Percentiles rank a stretch among this genome's conserved stretches.
phyloP scores from a whole-genome alignment of 225 moss, liverwort and hornwort genomes.

The Physcomitrium patens region DNA sequence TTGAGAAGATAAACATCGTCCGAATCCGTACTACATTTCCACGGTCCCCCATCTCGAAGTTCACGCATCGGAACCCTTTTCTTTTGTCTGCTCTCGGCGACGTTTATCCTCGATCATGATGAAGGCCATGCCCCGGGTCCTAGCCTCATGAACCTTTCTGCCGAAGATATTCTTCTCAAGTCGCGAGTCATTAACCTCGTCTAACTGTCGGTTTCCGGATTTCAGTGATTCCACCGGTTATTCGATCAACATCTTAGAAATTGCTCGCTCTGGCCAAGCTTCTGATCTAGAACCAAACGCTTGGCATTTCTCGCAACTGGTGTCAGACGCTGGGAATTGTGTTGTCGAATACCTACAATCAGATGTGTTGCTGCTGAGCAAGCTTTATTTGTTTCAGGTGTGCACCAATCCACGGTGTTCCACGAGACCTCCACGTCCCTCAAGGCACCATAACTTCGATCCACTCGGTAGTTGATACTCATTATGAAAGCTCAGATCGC shows the following conservation, averaged over 20 bases:
- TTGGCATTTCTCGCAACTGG: not conserved
- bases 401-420: not conserved
- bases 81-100: slow-evolving; percentile 27
- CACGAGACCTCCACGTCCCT: slow-evolving; percentile 6
- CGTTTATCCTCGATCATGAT: slow-evolving; percentile 22
- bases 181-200: slow-evolving; percentile 13
- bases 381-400: not conserved
- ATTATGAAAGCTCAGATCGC: slow-evolving; percentile 26
- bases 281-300: not conserved
- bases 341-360: slow-evolving; percentile 3
- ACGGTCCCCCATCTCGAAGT: slow-evolving; percentile 4
- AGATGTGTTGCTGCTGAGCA: not conserved
- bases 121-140: slow-evolving; percentile 2
- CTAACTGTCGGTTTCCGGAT: slow-evolving; percentile 7
- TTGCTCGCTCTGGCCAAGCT: too few species aligned
- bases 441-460: slow-evolving; percentile 22
- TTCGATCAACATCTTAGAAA: not conserved
- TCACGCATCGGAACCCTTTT: slow-evolving; percentile 4
- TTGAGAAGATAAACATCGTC: slow-evolving; percentile 7
- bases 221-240: slow-evolving; percentile 5
- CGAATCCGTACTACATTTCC: slow-evolving; percentile 14
- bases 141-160: slow-evolving; percentile 22
- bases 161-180: slow-evolving; percentile 19
- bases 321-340: slow-evolving; percentile 1
- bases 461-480: slow-evolving; percentile 14